A percentile compares a stretch with the other conserved stretches of the same genome.
Conservation (phyloP, 495 filamentous ascomycete species). For the Bacidia gigantensis region DNA sequence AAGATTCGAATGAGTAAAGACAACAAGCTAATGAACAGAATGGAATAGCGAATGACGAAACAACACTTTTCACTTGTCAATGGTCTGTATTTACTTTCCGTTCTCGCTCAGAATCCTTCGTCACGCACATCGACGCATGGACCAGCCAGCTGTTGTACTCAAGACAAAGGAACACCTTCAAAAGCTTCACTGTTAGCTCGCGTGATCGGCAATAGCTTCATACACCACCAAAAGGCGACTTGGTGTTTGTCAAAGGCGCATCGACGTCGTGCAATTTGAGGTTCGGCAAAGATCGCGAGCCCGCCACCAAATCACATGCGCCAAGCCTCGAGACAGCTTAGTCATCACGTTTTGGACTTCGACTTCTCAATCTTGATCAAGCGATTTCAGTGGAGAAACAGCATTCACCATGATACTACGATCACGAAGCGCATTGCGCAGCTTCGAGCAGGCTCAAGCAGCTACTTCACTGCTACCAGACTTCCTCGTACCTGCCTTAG, state of each 20-base stretch:
- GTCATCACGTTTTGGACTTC: neutral
- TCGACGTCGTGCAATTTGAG: slow-evolving; percentile 9
- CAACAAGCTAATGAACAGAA: no score
- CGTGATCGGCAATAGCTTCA: no score
- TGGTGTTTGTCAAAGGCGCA: neutral
- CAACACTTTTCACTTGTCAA: no score
- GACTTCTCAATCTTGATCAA: no score
- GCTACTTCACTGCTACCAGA: slow-evolving; percentile 31
- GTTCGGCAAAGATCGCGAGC: slow-evolving; percentile 8
- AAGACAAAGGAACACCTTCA: no score
- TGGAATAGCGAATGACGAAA: neutral
- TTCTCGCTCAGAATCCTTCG: no score
- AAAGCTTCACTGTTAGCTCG: no score
- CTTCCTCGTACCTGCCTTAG: slow-evolving; percentile 66
- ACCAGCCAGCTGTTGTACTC: no score
- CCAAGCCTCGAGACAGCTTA: neutral
- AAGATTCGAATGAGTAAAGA: neutral
- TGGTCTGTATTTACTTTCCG: no score
- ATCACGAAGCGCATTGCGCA: slow-evolving; percentile 1
- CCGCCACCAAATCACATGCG: slow-evolving; percentile 2
- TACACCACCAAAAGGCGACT: no score
- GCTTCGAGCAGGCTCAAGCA: neutral
- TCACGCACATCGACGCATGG: no score
- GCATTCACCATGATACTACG: slow-evolving; percentile 8
- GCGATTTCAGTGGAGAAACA: slow-evolving; percentile 6